phyloP scores from a whole-genome alignment of 495 filamentous ascomycete genomes.

The Hypoxylon fuscum region DNA sequence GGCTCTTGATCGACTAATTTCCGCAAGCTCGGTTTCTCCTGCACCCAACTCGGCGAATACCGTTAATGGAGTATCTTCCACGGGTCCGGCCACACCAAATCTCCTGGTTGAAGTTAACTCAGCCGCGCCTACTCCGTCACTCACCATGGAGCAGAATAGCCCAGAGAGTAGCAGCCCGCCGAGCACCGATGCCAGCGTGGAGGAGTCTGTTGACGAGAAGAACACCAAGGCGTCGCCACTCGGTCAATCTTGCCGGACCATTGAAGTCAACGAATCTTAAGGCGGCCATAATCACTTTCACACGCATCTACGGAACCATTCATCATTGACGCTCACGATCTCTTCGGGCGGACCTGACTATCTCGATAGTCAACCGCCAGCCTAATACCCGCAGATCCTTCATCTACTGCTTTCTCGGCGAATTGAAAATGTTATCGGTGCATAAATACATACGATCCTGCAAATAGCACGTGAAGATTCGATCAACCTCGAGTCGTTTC shows the following conservation, averaged over 20 bases:
- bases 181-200: slow-evolving; percentile 65
- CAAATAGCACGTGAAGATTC: slow-evolving; percentile 29
- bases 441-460: slow-evolving; percentile 22
- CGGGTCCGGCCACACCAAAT: slow-evolving; percentile 42
- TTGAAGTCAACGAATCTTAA: slow-evolving; percentile 31
- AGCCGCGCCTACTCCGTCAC: slow-evolving; percentile 63
- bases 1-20: slow-evolving; percentile 71
- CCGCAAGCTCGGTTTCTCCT: slow-evolving; percentile 42
- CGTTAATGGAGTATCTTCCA: slow-evolving; percentile 15
- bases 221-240: slow-evolving; percentile 14
- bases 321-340: neutral
- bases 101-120: slow-evolving; percentile 61
- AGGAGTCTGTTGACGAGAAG: slow-evolving; percentile 45
- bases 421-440: slow-evolving; percentile 13
- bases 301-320: neutral
- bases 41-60: slow-evolving; percentile 9
- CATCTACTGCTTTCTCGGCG: slow-evolving; percentile 13
- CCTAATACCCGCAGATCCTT: neutral
- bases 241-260: slow-evolving; percentile 5
- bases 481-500: slow-evolving; percentile 6
- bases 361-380: neutral
- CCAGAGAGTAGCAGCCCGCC: slow-evolving; percentile 69
- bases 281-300: neutral
- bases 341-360: neutral
- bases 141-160: slow-evolving; percentile 70